Evolutionary conservation across 1,284 basidiomycete species (phyloP).

Genomic region (Apiotrichum laibachii): DNA sequence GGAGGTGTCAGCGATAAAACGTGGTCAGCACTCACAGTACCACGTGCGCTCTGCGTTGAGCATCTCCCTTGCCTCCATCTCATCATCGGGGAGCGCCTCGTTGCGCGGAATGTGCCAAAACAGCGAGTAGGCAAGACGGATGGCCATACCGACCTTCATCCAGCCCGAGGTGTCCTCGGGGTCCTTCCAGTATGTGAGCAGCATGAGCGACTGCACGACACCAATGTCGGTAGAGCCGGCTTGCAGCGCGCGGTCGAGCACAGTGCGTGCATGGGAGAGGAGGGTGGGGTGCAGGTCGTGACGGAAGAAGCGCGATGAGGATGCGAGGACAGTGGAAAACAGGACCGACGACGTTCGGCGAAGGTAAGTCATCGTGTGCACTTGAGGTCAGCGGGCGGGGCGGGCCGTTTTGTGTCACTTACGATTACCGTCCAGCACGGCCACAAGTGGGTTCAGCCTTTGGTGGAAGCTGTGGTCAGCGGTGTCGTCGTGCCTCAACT

Average conservation of each 20-base stretch:
- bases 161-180: slow-evolving; percentile 33
- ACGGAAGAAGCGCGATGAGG: slow-evolving; percentile 30
- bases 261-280: slow-evolving; percentile 30
- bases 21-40: slow-evolving; percentile 32
- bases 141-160: slow-evolving; percentile 36
- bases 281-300: slow-evolving; percentile 30
- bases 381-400: slow-evolving; percentile 11
- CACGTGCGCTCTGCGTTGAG: slow-evolving; percentile 42
- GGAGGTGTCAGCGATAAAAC: background rate
- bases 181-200: slow-evolving; percentile 42
- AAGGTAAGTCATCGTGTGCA: slow-evolving; percentile 38
- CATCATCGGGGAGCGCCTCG: slow-evolving; percentile 30
- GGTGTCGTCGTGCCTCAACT: background rate
- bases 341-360: slow-evolving; percentile 33
- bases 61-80: slow-evolving; percentile 29
- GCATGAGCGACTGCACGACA: slow-evolving; percentile 38
- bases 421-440: slow-evolving; percentile 30
- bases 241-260: slow-evolving; percentile 35
- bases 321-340: slow-evolving; percentile 34
- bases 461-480: slow-evolving; percentile 26
- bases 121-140: slow-evolving; percentile 35
- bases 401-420: background rate
- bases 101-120: slow-evolving; percentile 33
- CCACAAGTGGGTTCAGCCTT: slow-evolving; percentile 33
- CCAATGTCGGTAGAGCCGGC: slow-evolving; percentile 29